These are phyloP conservation scores for Zygotorulaspora chibaensis DNA, from an alignment of 805 yeast species.

Conservation along the genomic window DNA sequence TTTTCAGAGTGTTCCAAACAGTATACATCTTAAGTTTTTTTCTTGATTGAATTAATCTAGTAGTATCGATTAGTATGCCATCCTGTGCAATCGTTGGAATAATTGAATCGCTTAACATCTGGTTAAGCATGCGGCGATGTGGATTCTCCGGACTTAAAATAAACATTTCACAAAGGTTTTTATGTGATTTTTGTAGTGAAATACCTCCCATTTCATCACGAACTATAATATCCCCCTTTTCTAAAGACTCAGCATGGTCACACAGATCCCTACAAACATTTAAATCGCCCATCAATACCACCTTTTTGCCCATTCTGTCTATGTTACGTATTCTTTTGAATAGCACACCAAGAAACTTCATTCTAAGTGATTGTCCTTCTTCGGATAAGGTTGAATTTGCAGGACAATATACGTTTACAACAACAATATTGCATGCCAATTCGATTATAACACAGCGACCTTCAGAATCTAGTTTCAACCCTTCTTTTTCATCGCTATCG, in stretches of 20 bases:
- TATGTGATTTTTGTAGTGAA: slow-evolving; percentile 27
- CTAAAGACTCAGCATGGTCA: slow-evolving; percentile 72
- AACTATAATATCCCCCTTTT: slow-evolving; percentile 11
- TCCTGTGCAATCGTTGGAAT: slow-evolving; percentile 33
- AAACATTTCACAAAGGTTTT: slow-evolving; percentile 34
- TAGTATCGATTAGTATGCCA: slow-evolving; percentile 53
- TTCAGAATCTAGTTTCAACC: slow-evolving; percentile 61
- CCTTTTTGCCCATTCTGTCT: slow-evolving; percentile 54
- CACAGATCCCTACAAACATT: slow-evolving; percentile 76
- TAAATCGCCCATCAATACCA: slow-evolving; percentile 83
- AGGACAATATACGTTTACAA: slow-evolving; percentile 79
- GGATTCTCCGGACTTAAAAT: slow-evolving; percentile 39
- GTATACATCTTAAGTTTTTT: slow-evolving; percentile 65
- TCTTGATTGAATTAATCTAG: slow-evolving; percentile 53
- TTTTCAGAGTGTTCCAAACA: slow-evolving; percentile 82
- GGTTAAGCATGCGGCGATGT: slow-evolving; percentile 44
- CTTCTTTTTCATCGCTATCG: slow-evolving; percentile 34
- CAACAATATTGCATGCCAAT: slow-evolving; percentile 54
- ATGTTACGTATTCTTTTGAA: slow-evolving; percentile 60
- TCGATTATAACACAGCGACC: slow-evolving; percentile 82
- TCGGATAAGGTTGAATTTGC: slow-evolving; percentile 76
- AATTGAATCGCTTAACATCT: slow-evolving; percentile 37
- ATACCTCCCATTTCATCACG: slow-evolving; percentile 42
- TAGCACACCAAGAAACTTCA: slow-evolving; percentile 53
- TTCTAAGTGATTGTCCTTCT: slow-evolving; percentile 57